A percentile compares a stretch with the other conserved stretches of the same genome.
Conservation (phyloP, 257 asterid genomes). For the Thymus mandschuricus region DNA sequence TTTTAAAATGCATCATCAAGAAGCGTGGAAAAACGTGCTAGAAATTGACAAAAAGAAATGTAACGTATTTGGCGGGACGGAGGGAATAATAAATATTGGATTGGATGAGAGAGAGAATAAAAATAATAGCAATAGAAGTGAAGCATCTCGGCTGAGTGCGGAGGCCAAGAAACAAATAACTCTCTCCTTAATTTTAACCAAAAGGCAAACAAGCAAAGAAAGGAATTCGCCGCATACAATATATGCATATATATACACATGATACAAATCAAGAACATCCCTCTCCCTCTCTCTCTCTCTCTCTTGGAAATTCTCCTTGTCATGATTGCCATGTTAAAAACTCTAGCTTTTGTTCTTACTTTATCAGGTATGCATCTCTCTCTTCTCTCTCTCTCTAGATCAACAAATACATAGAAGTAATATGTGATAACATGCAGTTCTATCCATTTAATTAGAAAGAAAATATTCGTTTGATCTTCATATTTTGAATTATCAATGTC, state of each 20-base stretch:
- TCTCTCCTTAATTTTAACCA: conserved; percentile 24
- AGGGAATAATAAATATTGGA: no score
- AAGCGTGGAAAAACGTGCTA: no score
- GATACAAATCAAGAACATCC: conserved; percentile 26
- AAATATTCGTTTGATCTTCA: background rate
- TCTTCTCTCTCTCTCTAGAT: background rate
- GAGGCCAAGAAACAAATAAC: conserved; percentile 36
- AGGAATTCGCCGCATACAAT: conserved; percentile 36
- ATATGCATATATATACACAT: background rate
- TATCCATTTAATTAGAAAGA: no score
- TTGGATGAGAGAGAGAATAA: background rate
- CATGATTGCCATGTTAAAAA: conserved; percentile 43
- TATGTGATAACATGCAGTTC: no score
- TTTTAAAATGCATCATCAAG: no score
- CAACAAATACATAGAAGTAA: background rate
- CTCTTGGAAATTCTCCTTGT: conserved; percentile 40
- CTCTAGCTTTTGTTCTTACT: conserved; percentile 37
- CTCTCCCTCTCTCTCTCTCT: conserved; percentile 6
- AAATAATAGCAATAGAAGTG: conserved; percentile 7
- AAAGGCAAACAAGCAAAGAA: conserved; percentile 55
- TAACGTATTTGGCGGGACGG: no score
- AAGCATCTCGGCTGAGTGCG: conserved; percentile 30
- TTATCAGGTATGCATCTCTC: conserved; percentile 34
- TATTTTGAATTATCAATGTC: background rate
- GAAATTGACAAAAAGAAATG: no score